Evolutionary conservation across 805 yeast species (phyloP), one percentile per base, ranked within the genome.

Genomic region (Priceomyces haplophilus): DNA sequence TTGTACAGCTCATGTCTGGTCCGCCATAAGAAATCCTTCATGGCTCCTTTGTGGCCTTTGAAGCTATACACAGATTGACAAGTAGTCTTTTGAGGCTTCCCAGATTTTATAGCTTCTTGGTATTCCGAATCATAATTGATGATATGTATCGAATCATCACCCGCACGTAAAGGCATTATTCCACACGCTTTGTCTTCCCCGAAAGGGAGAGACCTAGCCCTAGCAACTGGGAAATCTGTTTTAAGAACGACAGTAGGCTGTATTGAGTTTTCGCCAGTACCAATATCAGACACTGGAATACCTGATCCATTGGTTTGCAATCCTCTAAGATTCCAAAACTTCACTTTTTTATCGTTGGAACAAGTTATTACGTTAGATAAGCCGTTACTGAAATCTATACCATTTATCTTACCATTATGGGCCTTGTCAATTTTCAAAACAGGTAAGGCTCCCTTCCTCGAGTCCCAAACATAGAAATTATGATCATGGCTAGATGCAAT

Each of bases 1-100:
- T 53, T 59, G 37, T 68, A 69, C 3, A 41, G 42, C 29, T 60
- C 70, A 38, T 67, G 72, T 39, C 62, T 57, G 6, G 79, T 68
- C 49, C 98, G 72, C 96, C 97, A 91, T 1, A 89, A 67, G 55
- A 91, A 89, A 56, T 93, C 98, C 31, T 82, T 83, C 13, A 93
- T 83, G 1, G 93, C 85, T 38, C 85, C 95, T 1, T 78, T 72
- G 56, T 93, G 98, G 0, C 96, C 96, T 49, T 77, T 75, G 61
- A 88, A 88, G 1, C 75, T 69, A 49, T 80, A 75, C 1, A 75
- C 69, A 1, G 55, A 48, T 12, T 54, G 59, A 6, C 52, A 47
- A 13, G 42, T 45, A 16, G 64, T 44, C 3, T 37, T 38, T 34
- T 58, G 70, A 3, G 69, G 63, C 18, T 52, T 45, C 4, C 59